Evolutionary conservation across 331 rosid species (phyloP).

Genomic region (Cydonia oblonga): DNA sequence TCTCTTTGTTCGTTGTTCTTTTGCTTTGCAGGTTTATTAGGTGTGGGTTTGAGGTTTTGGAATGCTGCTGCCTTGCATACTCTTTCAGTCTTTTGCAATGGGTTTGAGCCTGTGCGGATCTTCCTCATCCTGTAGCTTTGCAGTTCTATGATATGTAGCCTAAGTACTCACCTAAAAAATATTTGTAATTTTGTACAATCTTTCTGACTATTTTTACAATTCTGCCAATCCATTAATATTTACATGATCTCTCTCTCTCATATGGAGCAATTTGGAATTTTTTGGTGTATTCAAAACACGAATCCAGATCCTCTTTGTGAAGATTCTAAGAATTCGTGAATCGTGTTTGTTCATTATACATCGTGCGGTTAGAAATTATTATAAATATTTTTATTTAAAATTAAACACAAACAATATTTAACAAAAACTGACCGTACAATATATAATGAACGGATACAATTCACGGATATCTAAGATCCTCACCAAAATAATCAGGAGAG

Average conservation of each 20-base stretch:
- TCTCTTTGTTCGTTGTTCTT: not conserved
- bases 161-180: not conserved
- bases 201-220: no score
- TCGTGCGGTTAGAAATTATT: no score
- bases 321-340: no score
- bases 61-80: not conserved
- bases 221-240: not conserved
- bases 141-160: not conserved
- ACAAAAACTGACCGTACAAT: no score
- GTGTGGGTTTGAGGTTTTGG: not conserved
- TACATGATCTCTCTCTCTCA: not conserved
- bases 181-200: not conserved
- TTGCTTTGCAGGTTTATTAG: not conserved
- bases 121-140: not conserved
- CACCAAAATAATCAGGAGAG: no score
- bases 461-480: no score
- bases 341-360: no score
- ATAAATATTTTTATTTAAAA: no score
- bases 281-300: not conserved
- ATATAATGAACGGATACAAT: no score
- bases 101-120: not conserved
- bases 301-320: no score
- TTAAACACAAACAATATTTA: no score
- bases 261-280: no score
- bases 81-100: not conserved